phyloP scores from a whole-genome alignment of 352 stramenopile species.

The Pythium aquatile region DNA sequence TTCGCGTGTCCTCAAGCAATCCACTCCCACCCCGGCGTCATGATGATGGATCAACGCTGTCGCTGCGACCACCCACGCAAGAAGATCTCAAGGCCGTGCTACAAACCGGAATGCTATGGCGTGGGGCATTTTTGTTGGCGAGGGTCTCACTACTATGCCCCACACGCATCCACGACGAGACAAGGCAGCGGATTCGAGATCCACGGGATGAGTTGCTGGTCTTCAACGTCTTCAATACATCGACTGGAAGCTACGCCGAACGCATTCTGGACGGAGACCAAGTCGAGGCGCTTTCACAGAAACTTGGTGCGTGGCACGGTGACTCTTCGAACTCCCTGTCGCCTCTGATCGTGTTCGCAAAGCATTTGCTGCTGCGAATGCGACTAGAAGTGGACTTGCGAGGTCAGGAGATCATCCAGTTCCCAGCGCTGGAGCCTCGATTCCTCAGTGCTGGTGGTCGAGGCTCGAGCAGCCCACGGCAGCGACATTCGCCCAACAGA shows the following conservation, averaged over 20 bases:
- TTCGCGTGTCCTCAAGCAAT: not conserved
- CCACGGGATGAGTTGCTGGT: constrained; percentile 27
- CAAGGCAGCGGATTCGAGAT: constrained; percentile 7
- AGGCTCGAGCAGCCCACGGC: constrained; percentile 3
- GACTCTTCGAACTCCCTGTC: not conserved
- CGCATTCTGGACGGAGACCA: constrained; percentile 17
- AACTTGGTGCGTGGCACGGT: constrained; percentile 17
- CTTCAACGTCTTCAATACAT: constrained; percentile 44
- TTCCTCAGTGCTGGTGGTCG: constrained; percentile 6
- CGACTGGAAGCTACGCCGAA: constrained; percentile 30
- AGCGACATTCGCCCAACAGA: constrained; percentile 13
- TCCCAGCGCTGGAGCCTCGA: constrained; percentile 40
- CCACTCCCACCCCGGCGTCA: not conserved
- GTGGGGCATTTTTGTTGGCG: constrained; percentile 45
- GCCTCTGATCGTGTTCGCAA: constrained; percentile 33
- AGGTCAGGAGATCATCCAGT: constrained; percentile 50
- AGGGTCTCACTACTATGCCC: constrained; percentile 31
- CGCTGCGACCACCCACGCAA: constrained; percentile 9
- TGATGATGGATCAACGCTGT: not conserved
- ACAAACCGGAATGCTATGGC: constrained; percentile 58
- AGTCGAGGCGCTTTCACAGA: constrained; percentile 30
- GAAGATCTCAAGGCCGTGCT: constrained; percentile 32
- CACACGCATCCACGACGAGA: constrained; percentile 16
- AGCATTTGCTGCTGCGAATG: constrained; percentile 36
- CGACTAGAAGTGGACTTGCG: constrained; percentile 59